Evolutionary conservation across 2,329 filamentous ascomycete species (phyloP), one percentile per base, ranked within the genome.

Genomic region (Falciphora oryzae): DNA sequence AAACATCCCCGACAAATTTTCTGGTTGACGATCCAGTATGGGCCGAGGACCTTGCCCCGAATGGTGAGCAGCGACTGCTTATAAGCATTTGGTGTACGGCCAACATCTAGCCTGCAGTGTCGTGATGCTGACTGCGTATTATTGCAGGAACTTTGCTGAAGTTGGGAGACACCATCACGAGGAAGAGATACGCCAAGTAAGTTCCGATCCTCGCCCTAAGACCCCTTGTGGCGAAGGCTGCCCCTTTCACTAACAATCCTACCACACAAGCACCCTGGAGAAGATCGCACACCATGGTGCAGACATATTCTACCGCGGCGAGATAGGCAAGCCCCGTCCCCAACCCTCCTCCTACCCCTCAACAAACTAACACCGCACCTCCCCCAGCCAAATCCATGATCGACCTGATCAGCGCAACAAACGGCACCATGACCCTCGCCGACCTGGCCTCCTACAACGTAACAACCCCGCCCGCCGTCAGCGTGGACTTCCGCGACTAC

Each of bases 1-100:
- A 8, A 64, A 66, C 57, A 6, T 64, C 69, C 10, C 69, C 70
- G 1, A 68, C 71, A 62, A 79, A 92, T 69, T 97, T 96, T 71
- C 78, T 97, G 0, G 79, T 87, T 0, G 81, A 90, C 3, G 87
- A 97, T 65, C 87, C 89, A 0, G 85, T 86, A 4, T 98, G 92
- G 89, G 92, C 93, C 0, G 75, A 90, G 61, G 94, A 97, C 73
- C 97, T 97, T 77, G 93, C 92, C 2, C 92, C 92, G 0, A 87
- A 93, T 66, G 94, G 62, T 59, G 16, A 58, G 62, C 25, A 7
- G 14, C 14, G n/a, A 3, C 27, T 22, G 7, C 18, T 32, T 32
- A 35, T 38, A 14, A 38, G 35, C 11, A 38, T 38, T 6, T 38
- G 11, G 11, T 5, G 35, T 13, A 38, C 14, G 14, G 5, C 35